phyloP scores from a whole-genome alignment of 1,284 basidiomycete genomes.

The Bothia castanella region DNA sequence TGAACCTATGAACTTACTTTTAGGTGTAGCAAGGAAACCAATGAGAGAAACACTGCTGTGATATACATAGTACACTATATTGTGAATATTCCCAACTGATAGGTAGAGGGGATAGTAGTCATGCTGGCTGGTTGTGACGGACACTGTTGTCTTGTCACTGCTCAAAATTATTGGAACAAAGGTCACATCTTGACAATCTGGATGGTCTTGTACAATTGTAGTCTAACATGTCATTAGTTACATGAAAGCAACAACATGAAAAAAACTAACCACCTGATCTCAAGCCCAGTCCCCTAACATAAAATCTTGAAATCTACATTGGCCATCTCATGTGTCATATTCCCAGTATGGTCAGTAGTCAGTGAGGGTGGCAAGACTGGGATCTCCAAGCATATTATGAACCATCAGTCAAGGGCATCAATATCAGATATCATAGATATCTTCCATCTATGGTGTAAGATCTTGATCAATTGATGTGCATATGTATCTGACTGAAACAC shows the following conservation, averaged over 20 bases:
- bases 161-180: neutral
- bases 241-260: too few species aligned
- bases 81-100: constrained; percentile 1
- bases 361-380: too few species aligned
- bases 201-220: neutral
- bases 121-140: neutral
- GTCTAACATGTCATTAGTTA: neutral
- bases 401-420: too few species aligned
- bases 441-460: too few species aligned
- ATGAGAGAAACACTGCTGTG: neutral
- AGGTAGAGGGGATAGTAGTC: constrained; percentile 5
- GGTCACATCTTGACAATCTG: too few species aligned
- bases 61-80: neutral
- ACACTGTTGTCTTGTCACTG: constrained; percentile 1
- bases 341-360: neutral
- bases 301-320: neutral
- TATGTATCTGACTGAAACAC: constrained; percentile 51
- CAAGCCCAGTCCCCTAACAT: constrained; percentile 12
- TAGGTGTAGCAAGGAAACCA: neutral
- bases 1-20: too few species aligned
- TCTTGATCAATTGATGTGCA: neutral
- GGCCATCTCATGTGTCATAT: neutral
- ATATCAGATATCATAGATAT: too few species aligned
- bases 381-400: too few species aligned
- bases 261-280: neutral